Base-by-base conservation (phyloP, 2,329 filamentous ascomycete genomes). In the Penicillium paneum region DNA sequence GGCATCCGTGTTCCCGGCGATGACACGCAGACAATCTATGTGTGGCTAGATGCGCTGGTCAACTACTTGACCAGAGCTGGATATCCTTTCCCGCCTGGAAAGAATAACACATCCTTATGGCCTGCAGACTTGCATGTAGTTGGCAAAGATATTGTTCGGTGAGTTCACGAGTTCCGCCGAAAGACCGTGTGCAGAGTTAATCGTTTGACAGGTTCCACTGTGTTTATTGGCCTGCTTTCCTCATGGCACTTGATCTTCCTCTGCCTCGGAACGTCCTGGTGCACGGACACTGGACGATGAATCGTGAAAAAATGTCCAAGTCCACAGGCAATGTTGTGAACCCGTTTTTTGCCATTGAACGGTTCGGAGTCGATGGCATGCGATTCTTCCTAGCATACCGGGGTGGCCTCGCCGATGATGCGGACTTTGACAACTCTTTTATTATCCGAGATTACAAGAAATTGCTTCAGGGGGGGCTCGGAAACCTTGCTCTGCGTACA, bases 211-310 rank as follows among this genome's bases (percentile, higher is more conserved):
- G 80, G 17, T 99, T 99, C 73, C 95, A 99, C 71, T 93, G 90
- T 72, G 87, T 99, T 44, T 99, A 99, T 78, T 99, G 95, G 94
- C 94, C 94, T 0, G 94, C 94, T 3, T 88, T 99, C 64, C 84
- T 99, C 15, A 88, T 99, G 81, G 93, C 94, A 1, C 78, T 97
- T 13, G 86, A 87, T 48, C 79, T 97, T 5, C 88, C 90, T 1
- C 78, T 89, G 0, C 91, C 94, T 0, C 87, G 86, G 67, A 85
- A 86, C 59, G 83, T 99, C 31, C 78, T 99, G 2, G 90, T 90
- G 49, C 94, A 99, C 70, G 91, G 88, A 2, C 94, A 99, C 71
- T 99, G 95, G 94, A 96, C 91, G 13, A 86, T 99, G 75, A 90
- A 89, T 52, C 85, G 85, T 49, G 84, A 86, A 64, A 99, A 99